Conservation (phyloP, 495 filamentous ascomycete genomes). For the Trypethelium eluteriae region DNA sequence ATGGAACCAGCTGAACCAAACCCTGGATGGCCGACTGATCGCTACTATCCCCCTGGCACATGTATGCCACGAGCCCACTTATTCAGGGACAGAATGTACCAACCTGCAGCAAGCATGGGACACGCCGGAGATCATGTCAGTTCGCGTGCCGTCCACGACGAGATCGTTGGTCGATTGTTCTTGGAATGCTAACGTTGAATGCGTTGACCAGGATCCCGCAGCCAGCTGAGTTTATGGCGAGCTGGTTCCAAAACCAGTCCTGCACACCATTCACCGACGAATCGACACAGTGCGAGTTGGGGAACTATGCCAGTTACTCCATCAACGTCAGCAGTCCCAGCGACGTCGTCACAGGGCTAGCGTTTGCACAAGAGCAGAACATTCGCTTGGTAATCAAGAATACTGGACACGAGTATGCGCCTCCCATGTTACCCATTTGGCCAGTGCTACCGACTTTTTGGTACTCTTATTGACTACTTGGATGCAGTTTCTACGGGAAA, state of each 20-base stretch:
- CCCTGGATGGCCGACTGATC: constrained; percentile 46
- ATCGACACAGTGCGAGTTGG: background rate
- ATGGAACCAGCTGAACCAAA: constrained; percentile 42
- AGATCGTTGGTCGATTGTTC: too few relatives aligned
- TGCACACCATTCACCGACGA: background rate
- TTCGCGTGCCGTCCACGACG: background rate
- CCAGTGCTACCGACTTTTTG: too few relatives aligned
- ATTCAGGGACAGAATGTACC: background rate
- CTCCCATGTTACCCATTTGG: background rate
- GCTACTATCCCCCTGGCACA: constrained; percentile 43
- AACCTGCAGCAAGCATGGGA: constrained; percentile 2
- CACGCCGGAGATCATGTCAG: background rate
- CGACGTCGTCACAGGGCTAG: background rate
- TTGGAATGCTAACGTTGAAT: too few relatives aligned
- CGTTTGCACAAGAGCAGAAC: constrained; percentile 23
- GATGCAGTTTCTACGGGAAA: constrained; percentile 11
- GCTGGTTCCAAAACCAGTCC: background rate
- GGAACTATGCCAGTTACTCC: background rate
- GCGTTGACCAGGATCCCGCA: background rate
- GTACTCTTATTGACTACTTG: background rate
- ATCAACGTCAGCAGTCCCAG: background rate
- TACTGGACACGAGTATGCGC: constrained; percentile 33
- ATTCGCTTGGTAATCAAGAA: constrained; percentile 27
- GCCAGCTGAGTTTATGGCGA: background rate
- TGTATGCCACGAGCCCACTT: constrained; percentile 14